Evolutionary conservation across 2,329 filamentous ascomycete genomes (phyloP), one percentile per base, ranked within the genome.

Genomic region (Scedosporium boydii): DNA sequence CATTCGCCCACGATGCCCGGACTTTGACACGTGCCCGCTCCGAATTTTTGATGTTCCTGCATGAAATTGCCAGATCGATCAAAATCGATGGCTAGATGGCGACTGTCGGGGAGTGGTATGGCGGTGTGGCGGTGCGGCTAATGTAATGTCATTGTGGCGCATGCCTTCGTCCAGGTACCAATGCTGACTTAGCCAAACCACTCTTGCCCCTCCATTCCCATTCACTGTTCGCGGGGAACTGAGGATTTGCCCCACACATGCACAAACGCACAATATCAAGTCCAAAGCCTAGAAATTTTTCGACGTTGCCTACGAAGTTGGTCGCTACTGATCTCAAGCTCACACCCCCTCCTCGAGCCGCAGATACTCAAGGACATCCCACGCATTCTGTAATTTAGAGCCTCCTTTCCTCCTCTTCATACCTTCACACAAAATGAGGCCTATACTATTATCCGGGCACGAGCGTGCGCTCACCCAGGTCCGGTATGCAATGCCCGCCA

Each of bases 381-480:
- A 58, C 27, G 23, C 55, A 18, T 14, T 58, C 55, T n/a, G 55
- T 34, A n/a, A 18, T 41, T 27, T 21, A 46, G 55, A 56, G 48
- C 41, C 53, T n/a, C 23, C 12, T 48, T 23, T 58, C 57, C 53
- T 57, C 58, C 61, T 42, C 27, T 59, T 55, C n/a, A 27, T 4
- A 53, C 41, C 57, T 48, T 58, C 34, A 26, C 73, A 76, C 80
- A 91, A 78, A 66, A 99, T 99, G 95, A 91, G 95, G 82, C 95
- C 95, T 74, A 96, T 97, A 78, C 83, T 99, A 71, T 85, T 99
- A 72, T 88, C 91, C 76, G 95, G 95, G 78, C 95, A 99, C 87
- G 92, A 96, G 84, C 90, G 92, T 82, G 91, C 92, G 79, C 85
- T 96, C 78, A 96, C 91, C 75, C 92, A 97, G 78, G 93, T 97